phyloP scores from a whole-genome alignment of 768 basidiomycete genomes.

The Hemileccinum rubropunctum region DNA sequence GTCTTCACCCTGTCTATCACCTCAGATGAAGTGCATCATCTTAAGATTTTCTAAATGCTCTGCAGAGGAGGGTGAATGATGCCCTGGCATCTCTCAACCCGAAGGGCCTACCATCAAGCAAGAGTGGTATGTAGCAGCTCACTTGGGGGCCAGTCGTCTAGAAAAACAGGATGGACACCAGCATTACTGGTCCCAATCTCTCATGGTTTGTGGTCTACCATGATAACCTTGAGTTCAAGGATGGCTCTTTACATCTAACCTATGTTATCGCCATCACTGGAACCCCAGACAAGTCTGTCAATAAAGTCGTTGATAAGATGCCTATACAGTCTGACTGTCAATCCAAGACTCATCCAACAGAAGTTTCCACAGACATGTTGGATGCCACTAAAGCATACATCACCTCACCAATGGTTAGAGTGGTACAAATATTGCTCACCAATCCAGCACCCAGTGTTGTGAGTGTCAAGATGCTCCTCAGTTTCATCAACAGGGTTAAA shows the following conservation, averaged over 20 bases:
- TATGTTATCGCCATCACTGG: conserved; percentile 9
- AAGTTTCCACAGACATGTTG: not conserved
- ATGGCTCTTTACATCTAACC: conserved; percentile 3
- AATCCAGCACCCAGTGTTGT: not conserved
- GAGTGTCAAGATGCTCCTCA: not conserved
- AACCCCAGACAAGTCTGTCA: not conserved
- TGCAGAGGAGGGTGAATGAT: not conserved
- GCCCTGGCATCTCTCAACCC: not conserved
- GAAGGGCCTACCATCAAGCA: not conserved
- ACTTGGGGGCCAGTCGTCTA: conserved; percentile 11
- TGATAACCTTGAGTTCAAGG: conserved; percentile 3
- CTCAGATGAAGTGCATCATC: not conserved
- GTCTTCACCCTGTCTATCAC: conserved; percentile 7
- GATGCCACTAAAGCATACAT: not conserved
- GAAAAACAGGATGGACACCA: not conserved
- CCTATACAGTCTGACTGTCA: not conserved
- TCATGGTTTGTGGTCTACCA: conserved; percentile 10
- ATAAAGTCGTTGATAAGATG: conserved; percentile 3
- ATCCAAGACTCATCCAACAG: not conserved
- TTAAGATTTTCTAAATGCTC: not conserved
- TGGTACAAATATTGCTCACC: conserved; percentile 2
- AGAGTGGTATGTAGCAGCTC: conserved; percentile 1
- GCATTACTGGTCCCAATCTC: conserved; percentile 1
- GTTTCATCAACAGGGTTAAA: conserved; percentile 1
- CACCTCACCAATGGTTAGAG: not conserved